A percentile compares a stretch with the other conserved stretches of the same genome.
These are phyloP conservation scores for Austroboletus niveus DNA, from an alignment of 1,284 basidiomycete species.

Conservation along the genomic window DNA sequence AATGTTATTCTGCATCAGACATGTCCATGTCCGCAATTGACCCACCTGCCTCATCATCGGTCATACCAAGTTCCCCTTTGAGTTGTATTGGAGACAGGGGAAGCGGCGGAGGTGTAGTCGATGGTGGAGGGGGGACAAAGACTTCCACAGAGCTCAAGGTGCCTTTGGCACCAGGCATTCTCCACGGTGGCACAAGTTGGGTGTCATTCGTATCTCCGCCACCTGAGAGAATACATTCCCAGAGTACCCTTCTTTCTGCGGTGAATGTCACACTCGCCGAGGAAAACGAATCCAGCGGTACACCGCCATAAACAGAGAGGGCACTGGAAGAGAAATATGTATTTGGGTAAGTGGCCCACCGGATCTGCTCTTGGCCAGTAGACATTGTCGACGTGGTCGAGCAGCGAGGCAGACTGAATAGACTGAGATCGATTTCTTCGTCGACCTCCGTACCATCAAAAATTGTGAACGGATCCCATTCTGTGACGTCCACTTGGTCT, in stretches of 20 bases:
- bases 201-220: background rate
- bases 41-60: conserved; percentile 6
- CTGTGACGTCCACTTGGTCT: background rate
- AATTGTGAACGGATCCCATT: conserved; percentile 33
- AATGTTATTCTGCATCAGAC: conserved; percentile 26
- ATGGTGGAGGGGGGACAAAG: conserved; percentile 24
- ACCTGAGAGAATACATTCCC: conserved; percentile 37
- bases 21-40: conserved; percentile 28
- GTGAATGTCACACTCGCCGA: conserved; percentile 36
- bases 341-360: conserved; percentile 65
- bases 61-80: background rate
- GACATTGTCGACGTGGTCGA: background rate
- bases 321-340: conserved; percentile 55
- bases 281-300: conserved; percentile 34
- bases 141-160: background rate
- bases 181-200: conserved; percentile 25
- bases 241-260: conserved; percentile 38
- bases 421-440: conserved; percentile 32
- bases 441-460: conserved; percentile 39
- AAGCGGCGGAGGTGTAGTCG: conserved; percentile 27
- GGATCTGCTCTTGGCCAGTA: conserved; percentile 14
- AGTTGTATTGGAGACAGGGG: conserved; percentile 12
- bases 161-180: conserved; percentile 17
- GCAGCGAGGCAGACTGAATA: background rate
- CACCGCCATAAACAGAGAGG: conserved; percentile 52